phyloP scores from a whole-genome alignment of 257 asterid species.

The Thymus mandschuricus region DNA sequence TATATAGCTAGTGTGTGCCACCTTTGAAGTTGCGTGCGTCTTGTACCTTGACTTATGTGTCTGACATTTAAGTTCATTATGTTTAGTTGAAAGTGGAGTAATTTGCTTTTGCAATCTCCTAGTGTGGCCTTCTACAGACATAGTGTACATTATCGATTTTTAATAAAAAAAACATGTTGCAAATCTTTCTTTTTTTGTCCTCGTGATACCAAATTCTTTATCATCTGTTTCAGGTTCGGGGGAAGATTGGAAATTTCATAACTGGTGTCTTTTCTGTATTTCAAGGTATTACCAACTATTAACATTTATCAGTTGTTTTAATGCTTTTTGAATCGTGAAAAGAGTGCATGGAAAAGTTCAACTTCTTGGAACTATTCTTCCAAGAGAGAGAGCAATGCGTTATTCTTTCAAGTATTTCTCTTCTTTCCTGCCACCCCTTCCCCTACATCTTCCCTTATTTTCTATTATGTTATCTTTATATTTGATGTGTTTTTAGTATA shows the following conservation, averaged over 20 bases:
- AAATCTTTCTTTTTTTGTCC: background rate
- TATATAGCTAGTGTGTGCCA: slow-evolving; percentile 7
- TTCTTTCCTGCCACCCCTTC: background rate
- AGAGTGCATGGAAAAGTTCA: background rate
- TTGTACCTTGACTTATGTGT: slow-evolving; percentile 1
- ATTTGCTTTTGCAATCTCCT: background rate
- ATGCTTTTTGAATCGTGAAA: slow-evolving; percentile 3
- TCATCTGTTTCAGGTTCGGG: slow-evolving; percentile 64
- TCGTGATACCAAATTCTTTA: slow-evolving; percentile 23
- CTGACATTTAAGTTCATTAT: background rate
- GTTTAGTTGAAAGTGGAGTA: background rate
- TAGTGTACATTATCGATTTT: background rate
- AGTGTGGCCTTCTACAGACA: background rate
- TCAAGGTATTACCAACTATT: slow-evolving; percentile 57
- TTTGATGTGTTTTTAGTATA: background rate
- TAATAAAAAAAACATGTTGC: background rate
- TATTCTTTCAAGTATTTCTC: background rate
- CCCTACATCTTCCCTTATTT: background rate
- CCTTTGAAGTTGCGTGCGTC: background rate
- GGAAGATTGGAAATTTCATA: slow-evolving; percentile 74
- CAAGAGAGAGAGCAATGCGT: background rate
- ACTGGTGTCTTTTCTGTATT: slow-evolving; percentile 71
- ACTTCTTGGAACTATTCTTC: slow-evolving; percentile 4
- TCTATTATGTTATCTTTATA: slow-evolving; percentile 2
- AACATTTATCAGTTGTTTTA: background rate